These are phyloP conservation scores for Xylaria sp. DNA, from an alignment of 2,329 filamentous ascomycete species.

Conservation along the genomic window DNA sequence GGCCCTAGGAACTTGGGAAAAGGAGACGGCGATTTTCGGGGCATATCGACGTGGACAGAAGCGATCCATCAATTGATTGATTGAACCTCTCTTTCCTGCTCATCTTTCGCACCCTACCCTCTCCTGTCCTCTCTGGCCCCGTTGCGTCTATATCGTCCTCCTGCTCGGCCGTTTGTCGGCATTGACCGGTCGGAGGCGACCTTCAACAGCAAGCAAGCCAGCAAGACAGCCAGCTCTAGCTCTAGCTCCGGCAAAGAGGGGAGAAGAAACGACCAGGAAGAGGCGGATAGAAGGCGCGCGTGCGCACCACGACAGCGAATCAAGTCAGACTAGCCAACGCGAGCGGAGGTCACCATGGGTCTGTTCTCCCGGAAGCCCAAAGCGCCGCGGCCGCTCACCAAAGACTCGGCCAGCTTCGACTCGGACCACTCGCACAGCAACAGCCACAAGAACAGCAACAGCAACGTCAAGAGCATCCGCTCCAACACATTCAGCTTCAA, in stretches of 20 bases:
- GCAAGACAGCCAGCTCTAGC: neutral
- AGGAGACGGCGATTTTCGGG: conserved; percentile 14
- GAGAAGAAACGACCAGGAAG: neutral
- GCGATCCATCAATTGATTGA: conserved; percentile 19
- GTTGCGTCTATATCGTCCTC: neutral
- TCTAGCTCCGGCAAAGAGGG: conserved; percentile 4
- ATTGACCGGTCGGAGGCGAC: conserved; percentile 32
- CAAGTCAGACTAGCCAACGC: conserved; percentile 1
- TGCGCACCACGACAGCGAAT: conserved; percentile 6
- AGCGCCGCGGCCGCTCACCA: conserved; percentile 59
- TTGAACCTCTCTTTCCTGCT: neutral
- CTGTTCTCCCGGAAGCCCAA: conserved; percentile 67
- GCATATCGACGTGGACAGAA: conserved; percentile 19
- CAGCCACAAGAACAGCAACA: conserved; percentile 55
- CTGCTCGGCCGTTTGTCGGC: conserved; percentile 34
- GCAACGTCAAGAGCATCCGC: conserved; percentile 54
- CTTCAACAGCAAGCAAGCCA: conserved; percentile 25
- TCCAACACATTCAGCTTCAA: conserved; percentile 51
- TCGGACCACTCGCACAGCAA: conserved; percentile 57
- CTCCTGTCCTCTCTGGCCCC: conserved; percentile 5
- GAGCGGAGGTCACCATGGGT: conserved; percentile 57
- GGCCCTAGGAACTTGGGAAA: neutral
- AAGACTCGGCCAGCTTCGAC: conserved; percentile 62
- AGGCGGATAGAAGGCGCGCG: conserved; percentile 5
- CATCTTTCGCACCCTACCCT: neutral